Conservation (phyloP, 2,329 filamentous ascomycete genomes). For the Aspergillus pseudonomiae region DNA sequence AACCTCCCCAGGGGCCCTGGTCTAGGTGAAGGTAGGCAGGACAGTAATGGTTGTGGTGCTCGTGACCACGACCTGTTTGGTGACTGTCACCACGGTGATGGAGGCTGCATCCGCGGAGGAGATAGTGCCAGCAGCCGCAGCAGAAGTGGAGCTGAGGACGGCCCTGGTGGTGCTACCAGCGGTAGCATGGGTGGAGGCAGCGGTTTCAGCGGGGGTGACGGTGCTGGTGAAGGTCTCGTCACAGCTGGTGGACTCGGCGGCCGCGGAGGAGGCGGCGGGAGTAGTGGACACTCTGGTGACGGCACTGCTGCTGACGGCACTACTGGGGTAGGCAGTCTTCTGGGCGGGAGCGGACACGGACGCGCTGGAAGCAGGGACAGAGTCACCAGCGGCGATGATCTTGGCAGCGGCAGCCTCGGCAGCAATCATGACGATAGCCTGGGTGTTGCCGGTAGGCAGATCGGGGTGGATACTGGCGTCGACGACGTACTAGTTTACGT, state of each 20-base stretch:
- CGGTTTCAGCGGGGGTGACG: neutral
- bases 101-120: slow-evolving; percentile 1
- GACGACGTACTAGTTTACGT: slow-evolving; percentile 55
- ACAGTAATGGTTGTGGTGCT: slow-evolving; percentile 13
- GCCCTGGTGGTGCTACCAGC: neutral
- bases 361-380: neutral
- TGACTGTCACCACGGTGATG: slow-evolving; percentile 8
- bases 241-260: neutral
- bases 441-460: slow-evolving; percentile 68
- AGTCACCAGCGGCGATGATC: slow-evolving; percentile 46
- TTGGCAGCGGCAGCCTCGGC: slow-evolving; percentile 62
- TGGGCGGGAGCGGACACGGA: slow-evolving; percentile 2
- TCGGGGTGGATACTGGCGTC: slow-evolving; percentile 72
- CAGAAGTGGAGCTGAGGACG: neutral
- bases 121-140: slow-evolving; percentile 2
- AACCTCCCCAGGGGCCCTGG: neutral
- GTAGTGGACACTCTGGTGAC: neutral
- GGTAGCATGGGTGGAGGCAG: neutral
- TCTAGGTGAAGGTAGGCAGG: slow-evolving; percentile 11
- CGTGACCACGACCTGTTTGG: slow-evolving; percentile 11
- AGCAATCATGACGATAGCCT: slow-evolving; percentile 64
- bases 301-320: neutral
- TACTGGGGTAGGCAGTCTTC: slow-evolving; percentile 1
- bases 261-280: neutral
- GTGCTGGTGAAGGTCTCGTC: neutral